Evolutionary conservation across 257 asterid genomes (phyloP), one percentile per base, ranked within the genome.

Genomic region (Fraxinus americana): DNA sequence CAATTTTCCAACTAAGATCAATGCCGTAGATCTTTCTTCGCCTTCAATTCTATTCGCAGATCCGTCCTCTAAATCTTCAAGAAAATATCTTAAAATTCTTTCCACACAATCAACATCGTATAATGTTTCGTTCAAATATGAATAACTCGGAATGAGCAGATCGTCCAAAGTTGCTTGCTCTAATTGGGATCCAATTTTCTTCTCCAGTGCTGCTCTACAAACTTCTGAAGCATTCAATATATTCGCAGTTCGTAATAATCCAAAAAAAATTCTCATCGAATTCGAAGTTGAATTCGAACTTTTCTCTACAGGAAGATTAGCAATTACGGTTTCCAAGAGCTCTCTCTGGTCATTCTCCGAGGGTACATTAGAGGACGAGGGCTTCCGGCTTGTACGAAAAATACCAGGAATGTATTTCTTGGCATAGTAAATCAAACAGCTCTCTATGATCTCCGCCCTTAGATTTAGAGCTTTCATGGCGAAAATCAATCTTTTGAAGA

Each of bases 101-200:
- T 91, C 97, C 36, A 96, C 97, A 63, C 98, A 93, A 39, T 94
- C 96, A 29, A 96, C 97, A 63, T 96, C 99, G 75, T 96, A 93
- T 67, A 96, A 67, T 27, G 98, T 93, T 67, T 96, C 99, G 29
- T 88, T 93, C 88, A 93, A 80, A 83, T 93, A 93, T 4, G 99
- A 96, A 83, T 92, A 96, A 80, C 99, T 96, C 52, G 99, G 99
- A 78, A 96, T 88, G 35, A 96, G 82, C 35, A 96, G 88, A 86
- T 96, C 97, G 75, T 96, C 99, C 36, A 96, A 77, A 9, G 92
- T 87, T n/a, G 99, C 97, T 73, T 89, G 94, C 67, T 96, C 98
- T 32, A 96, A 77, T 54, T 96, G 95, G 27, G 83, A 84, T 50
- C 98, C 99, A n/a, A 93, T 93, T 83, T 91, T 96, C 90, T 82